Base-by-base conservation (phyloP, 805 yeast species). In the Aciculoconidium aculeatum region DNA sequence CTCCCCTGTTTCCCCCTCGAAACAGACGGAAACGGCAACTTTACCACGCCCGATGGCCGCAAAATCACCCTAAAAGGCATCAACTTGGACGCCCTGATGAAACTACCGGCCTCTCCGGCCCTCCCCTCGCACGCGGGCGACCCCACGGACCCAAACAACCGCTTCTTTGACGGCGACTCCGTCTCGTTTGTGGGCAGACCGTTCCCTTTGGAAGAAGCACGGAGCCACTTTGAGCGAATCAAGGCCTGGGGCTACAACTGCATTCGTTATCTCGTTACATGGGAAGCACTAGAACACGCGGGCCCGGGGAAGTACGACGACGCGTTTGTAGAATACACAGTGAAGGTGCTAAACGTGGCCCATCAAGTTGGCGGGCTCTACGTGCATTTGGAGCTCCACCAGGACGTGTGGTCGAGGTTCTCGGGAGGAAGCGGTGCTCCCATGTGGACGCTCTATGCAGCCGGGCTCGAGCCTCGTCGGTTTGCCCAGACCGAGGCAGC, bases 401-500 rank as follows among this genome's bases (percentile, higher is more conserved):
- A 88, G 53, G 96, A 88, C 51, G 94, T 80, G 8, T 88, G 96
- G 96, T 79, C 92, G 1, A 70, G 96, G 27, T 83, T 68, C 49
- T 64, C 77, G 7, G 96, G 96, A 4, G 96, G 96, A 2, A 77
- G 85, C 26, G 96, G 96, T 11, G 95, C 96, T 3, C 96, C 96
- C 1, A 45, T 84, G 46, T 88, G 96, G 96, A 87, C 96, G 0
- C 51, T 87, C 4, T 78, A 82, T 47, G 88, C 92, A 14, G 94
- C 90, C 2, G 96, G 96, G 1, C 58, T 88, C 27, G 74, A 88
- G 32, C 95, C 95, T 0, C 61, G 51, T n/a, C 54, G 72, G n/a
- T 84, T 92, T 44, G 55, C 69, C 1, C 64, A 41, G 2, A 83
- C 92, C 4, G 84, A 81, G 35, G 94, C 95, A 1, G 90, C 96